Conservation (phyloP, 441 rosid genomes). For the Oxalis stricta region DNA sequence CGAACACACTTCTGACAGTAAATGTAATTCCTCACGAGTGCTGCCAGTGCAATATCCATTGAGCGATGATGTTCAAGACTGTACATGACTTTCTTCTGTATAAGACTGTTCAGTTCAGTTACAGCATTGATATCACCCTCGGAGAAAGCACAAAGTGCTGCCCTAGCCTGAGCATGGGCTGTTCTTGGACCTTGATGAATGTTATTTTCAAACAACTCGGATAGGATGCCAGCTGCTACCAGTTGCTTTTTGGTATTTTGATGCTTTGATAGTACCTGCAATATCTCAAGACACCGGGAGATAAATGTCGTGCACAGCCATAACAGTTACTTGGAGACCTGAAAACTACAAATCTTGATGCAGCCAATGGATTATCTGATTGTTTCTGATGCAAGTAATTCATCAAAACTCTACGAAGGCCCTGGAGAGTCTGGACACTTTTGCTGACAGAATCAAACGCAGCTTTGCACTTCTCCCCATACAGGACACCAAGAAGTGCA, state of each 20-base stretch:
- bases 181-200: conserved; percentile 98
- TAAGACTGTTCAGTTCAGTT: conserved; percentile 79
- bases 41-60: conserved; percentile 94
- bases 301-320: conserved; percentile 97
- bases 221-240: conserved; percentile 82
- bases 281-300: conserved; percentile 94
- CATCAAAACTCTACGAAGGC: conserved; percentile 97
- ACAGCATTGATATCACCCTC: conserved; percentile 91
- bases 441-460: conserved; percentile 99
- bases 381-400: conserved; percentile 94
- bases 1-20: conserved; percentile 99
- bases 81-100: conserved; percentile 97
- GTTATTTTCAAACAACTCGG: conserved; percentile 95
- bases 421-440: conserved; percentile 99
- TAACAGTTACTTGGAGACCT: conserved; percentile 95
- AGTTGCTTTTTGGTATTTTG: conserved; percentile 81
- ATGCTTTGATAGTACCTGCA: conserved; percentile 83
- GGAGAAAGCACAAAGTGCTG: conserved; percentile 92
- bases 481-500: conserved; percentile 97
- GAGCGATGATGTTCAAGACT: conserved; percentile 99
- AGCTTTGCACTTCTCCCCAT: conserved; percentile 99
- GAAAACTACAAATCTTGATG: conserved; percentile 84
- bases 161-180: conserved; percentile 91
- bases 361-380: conserved; percentile 47
- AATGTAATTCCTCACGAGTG: conserved; percentile 88